phyloP scores from a whole-genome alignment of 768 basidiomycete genomes.

The Pleurotus eryngii region DNA sequence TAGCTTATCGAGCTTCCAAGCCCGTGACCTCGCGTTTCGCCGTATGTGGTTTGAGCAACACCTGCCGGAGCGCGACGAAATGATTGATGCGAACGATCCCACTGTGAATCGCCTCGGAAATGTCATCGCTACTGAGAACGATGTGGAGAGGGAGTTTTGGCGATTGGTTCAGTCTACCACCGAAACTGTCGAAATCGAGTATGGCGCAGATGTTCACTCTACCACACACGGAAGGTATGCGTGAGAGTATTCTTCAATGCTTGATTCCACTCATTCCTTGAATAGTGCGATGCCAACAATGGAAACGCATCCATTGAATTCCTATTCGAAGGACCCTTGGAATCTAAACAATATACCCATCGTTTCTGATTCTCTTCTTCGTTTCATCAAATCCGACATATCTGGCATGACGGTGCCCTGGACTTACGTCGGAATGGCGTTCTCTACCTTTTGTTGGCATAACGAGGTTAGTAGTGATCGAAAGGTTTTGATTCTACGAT shows the following conservation, averaged over 20 bases:
- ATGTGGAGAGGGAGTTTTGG: conserved; percentile 97
- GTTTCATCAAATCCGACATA: conserved; percentile 98
- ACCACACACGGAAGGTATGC: conserved; percentile 93
- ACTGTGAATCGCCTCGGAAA: conserved; percentile 56
- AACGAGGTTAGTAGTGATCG: conserved; percentile 68
- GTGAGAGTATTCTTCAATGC: neutral
- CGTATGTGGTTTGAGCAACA: conserved; percentile 85
- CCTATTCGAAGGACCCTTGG: conserved; percentile 91
- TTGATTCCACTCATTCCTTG: conserved; percentile 7
- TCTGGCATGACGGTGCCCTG: conserved; percentile 99
- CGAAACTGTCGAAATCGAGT: conserved; percentile 97
- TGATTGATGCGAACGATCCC: conserved; percentile 38
- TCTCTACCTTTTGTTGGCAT: conserved; percentile 99
- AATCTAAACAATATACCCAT: conserved; percentile 98
- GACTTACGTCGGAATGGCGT: conserved; percentile 99
- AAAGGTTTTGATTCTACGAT: neutral
- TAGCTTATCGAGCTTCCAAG: conserved; percentile 85
- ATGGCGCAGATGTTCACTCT: conserved; percentile 98
- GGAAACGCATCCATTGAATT: conserved; percentile 87
- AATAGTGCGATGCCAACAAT: conserved; percentile 90
- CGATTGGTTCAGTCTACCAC: conserved; percentile 83
- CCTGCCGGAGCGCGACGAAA: conserved; percentile 42
- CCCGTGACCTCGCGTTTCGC: conserved; percentile 86
- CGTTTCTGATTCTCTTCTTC: conserved; percentile 84
- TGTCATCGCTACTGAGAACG: conserved; percentile 76